phyloP scores from a whole-genome alignment of 345 rosid genomes.

The Dimocarpus longan region DNA sequence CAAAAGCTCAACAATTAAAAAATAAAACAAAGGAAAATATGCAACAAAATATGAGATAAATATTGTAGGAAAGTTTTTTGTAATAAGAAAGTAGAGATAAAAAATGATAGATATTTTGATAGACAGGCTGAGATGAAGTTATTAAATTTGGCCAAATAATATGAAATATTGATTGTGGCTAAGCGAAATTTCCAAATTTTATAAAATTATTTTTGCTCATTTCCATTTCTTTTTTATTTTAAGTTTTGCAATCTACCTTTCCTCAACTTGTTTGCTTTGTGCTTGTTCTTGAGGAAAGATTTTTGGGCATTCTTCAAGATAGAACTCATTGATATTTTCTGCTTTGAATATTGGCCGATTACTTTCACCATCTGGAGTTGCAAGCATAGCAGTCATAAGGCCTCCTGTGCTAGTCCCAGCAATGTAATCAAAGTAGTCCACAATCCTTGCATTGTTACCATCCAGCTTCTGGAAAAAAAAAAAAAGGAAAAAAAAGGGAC shows the following conservation, averaged over 20 bases:
- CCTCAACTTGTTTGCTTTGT: not conserved
- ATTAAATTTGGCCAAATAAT: too few species aligned
- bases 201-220: not conserved
- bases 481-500: not conserved
- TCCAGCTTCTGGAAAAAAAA: conserved; percentile 14
- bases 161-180: too few species aligned
- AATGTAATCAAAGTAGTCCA: conserved; percentile 25
- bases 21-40: too few species aligned
- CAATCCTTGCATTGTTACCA: conserved; percentile 23
- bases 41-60: too few species aligned
- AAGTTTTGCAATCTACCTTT: not conserved
- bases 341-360: conserved; percentile 15
- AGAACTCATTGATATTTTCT: conserved; percentile 18
- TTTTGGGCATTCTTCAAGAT: not conserved
- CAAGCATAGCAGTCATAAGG: conserved; percentile 28
- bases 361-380: conserved; percentile 9
- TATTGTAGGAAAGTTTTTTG: too few species aligned
- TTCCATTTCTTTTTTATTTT: not conserved
- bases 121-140: too few species aligned
- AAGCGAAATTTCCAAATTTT: too few species aligned
- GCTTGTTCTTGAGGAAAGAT: not conserved
- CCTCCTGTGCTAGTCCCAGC: conserved; percentile 31
- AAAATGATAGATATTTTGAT: too few species aligned
- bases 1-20: too few species aligned
- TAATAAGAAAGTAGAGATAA: too few species aligned